Percentiles rank a stretch among this genome's conserved stretches.
Evolutionary conservation across 2,329 filamentous ascomycete genomes (phyloP).

Genomic region (Huntiella savannae): DNA sequence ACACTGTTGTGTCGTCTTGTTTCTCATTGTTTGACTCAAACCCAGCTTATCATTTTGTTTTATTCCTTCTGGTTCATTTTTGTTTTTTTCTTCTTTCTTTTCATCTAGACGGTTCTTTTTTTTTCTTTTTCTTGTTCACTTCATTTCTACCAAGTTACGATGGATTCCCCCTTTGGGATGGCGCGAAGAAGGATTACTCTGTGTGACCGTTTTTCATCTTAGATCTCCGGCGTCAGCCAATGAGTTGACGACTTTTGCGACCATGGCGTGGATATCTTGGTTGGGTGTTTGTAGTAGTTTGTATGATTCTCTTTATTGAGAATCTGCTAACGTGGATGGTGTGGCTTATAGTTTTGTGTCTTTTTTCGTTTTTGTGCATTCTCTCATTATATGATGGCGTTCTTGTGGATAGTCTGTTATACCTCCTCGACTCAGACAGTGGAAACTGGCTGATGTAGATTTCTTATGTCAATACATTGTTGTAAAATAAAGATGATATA

Average conservation of each 20-base stretch:
- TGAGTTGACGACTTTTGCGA: background rate
- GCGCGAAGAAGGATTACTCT: background rate
- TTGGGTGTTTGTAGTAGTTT: too few species aligned
- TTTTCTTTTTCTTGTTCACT: background rate
- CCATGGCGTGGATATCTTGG: background rate
- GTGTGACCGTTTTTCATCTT: background rate
- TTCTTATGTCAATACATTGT: slow-evolving; percentile 1
- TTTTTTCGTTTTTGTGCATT: slow-evolving; percentile 1
- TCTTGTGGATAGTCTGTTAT: slow-evolving; percentile 6
- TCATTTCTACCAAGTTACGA: background rate
- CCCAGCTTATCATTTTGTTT: background rate
- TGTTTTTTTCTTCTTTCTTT: background rate
- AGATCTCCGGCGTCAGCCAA: background rate
- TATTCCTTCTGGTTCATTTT: background rate
- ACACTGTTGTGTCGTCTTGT: background rate
- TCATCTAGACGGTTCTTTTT: background rate
- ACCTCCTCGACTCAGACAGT: background rate
- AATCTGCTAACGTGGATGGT: too few species aligned
- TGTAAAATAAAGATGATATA: background rate
- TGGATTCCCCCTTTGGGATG: background rate
- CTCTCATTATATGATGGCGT: slow-evolving; percentile 9
- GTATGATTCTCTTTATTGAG: background rate
- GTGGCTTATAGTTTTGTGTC: background rate
- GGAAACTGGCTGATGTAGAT: background rate
- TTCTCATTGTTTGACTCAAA: background rate